Conservation (phyloP, 2,329 filamentous ascomycete genomes). For the Diaporthe ilicicola region DNA sequence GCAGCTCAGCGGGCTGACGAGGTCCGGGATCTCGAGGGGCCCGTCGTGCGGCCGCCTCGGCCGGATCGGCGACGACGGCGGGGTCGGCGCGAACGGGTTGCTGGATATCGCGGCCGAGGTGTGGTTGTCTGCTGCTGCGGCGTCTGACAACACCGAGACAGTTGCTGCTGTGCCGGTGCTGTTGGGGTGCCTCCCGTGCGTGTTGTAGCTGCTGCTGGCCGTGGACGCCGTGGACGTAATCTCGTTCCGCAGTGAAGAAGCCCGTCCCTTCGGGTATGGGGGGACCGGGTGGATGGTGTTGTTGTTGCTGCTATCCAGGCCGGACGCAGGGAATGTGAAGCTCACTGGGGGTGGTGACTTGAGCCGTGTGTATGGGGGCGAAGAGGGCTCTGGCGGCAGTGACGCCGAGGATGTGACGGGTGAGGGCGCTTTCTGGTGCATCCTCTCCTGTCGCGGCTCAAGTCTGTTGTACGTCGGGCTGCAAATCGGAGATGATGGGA, state of each 20-base stretch:
- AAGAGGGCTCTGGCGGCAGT: conserved; percentile 16
- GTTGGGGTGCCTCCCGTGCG: conserved; percentile 17
- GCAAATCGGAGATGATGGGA: conserved; percentile 50
- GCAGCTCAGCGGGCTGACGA: conserved; percentile 33
- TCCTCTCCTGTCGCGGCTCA: conserved; percentile 44
- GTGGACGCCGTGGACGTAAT: conserved; percentile 32
- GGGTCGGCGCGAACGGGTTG: conserved; percentile 26
- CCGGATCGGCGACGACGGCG: conserved; percentile 44
- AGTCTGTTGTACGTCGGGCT: conserved; percentile 48
- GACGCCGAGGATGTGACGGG: neutral
- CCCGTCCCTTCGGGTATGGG: conserved; percentile 22
- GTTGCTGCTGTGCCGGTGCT: conserved; percentile 10
- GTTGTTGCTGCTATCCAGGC: conserved; percentile 22
- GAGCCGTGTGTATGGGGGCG: conserved; percentile 10
- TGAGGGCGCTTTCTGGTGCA: conserved; percentile 24
- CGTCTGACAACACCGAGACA: neutral
- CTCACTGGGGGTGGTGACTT: conserved; percentile 36
- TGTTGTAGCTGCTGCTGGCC: conserved; percentile 30
- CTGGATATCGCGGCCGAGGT: neutral
- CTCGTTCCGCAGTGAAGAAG: conserved; percentile 40
- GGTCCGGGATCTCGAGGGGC: conserved; percentile 47
- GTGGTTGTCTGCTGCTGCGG: conserved; percentile 6
- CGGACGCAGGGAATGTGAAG: conserved; percentile 31
- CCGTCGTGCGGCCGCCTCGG: conserved; percentile 47
- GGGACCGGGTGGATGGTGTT: conserved; percentile 8